Conservation (phyloP, 345 rosid genomes). For the Gynandropsis gynandra region DNA sequence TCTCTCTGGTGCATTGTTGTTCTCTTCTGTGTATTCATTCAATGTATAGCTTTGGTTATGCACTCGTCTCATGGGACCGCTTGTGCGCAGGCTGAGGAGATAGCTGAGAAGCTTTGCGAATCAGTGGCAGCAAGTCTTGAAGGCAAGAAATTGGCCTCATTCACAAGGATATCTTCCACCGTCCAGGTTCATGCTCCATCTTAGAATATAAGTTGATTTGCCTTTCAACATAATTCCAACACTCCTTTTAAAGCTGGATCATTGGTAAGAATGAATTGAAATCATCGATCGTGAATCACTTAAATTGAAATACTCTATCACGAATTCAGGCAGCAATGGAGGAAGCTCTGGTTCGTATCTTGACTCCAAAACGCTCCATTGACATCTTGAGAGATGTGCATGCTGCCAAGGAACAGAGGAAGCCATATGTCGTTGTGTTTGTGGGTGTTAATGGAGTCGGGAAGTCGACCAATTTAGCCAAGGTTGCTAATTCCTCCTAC, state of each 20-base stretch:
- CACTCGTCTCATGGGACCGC: neutral
- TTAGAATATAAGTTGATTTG: too few species aligned
- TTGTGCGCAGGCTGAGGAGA: constrained; percentile 79
- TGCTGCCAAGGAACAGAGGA: constrained; percentile 85
- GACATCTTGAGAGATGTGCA: constrained; percentile 93
- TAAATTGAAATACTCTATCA: constrained; percentile 9
- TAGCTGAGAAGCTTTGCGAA: constrained; percentile 97
- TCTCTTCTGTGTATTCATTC: too few species aligned
- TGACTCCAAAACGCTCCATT: constrained; percentile 95
- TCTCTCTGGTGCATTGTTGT: constrained; percentile 1
- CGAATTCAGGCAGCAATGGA: constrained; percentile 83
- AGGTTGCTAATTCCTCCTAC: constrained; percentile 31
- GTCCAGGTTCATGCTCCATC: constrained; percentile 61
- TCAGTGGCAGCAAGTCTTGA: constrained; percentile 94
- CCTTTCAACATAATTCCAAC: too few species aligned
- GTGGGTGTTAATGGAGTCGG: constrained; percentile 99
- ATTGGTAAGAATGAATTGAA: too few species aligned
- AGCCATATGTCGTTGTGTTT: constrained; percentile 91
- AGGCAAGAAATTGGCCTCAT: constrained; percentile 93
- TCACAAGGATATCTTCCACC: constrained; percentile 92
- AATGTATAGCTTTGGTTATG: constrained; percentile 1
- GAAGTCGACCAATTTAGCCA: constrained; percentile 93
- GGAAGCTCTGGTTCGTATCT: constrained; percentile 89
- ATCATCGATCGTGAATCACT: too few species aligned
- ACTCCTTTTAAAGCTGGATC: too few species aligned